Percentiles rank a stretch among this genome's conserved stretches.
Conservation (phyloP, 768 basidiomycete genomes). For the Lenzites betulinus region DNA sequence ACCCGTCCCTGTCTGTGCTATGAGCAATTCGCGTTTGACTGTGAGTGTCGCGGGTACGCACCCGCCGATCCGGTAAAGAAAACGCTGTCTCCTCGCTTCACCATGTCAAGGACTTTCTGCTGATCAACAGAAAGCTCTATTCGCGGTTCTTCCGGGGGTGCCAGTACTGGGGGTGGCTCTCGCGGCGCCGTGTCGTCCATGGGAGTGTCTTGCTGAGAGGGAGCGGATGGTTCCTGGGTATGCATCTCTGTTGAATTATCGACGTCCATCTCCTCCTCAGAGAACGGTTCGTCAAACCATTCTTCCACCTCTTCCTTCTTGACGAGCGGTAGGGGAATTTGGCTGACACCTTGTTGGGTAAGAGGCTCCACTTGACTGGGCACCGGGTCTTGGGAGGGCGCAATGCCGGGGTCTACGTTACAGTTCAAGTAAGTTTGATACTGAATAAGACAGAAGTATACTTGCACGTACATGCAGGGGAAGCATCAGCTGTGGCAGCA, state of each 20-base stretch:
- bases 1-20: slow-evolving; percentile 57
- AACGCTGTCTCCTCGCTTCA: slow-evolving; percentile 62
- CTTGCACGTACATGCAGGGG: slow-evolving; percentile 1
- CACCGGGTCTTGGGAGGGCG: not conserved
- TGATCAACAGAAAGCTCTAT: slow-evolving; percentile 57
- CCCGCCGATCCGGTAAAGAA: slow-evolving; percentile 91
- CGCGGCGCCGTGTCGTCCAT: not conserved
- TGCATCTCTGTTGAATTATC: not conserved
- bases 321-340: not conserved
- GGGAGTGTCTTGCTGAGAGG: not conserved
- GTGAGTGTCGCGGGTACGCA: slow-evolving; percentile 27
- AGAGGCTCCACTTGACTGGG: slow-evolving; percentile 1
- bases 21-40: not conserved
- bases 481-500: not conserved
- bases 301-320: not conserved
- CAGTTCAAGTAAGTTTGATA: not conserved
- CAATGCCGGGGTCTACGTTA: slow-evolving; percentile 1
- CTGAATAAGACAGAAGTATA: not conserved
- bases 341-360: not conserved
- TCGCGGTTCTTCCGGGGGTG: slow-evolving; percentile 24
- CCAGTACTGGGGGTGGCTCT: not conserved
- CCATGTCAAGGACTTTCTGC: slow-evolving; percentile 46
- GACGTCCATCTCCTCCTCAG: not conserved
- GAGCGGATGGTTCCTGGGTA: not conserved
- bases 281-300: not conserved